Evolutionary conservation across 441 rosid genomes (phyloP).

Genomic region (Raphanus hybrid): DNA sequence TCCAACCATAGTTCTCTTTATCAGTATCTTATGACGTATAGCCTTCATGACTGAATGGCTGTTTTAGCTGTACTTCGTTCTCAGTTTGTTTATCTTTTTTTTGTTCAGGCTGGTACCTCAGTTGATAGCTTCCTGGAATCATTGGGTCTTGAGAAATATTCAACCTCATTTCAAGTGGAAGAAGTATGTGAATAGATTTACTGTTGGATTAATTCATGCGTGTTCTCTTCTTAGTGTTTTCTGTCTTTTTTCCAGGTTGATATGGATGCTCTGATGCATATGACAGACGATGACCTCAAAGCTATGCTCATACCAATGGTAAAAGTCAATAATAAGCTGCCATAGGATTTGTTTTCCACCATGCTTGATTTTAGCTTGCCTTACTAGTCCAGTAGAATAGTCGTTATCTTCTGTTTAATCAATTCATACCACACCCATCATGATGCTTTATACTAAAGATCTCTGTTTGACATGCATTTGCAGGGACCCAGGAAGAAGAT

Average conservation of each 20-base stretch:
- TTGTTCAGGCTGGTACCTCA: constrained; percentile 59
- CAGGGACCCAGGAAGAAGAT: constrained; percentile 37
- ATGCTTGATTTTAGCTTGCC: neutral
- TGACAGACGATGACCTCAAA: constrained; percentile 92
- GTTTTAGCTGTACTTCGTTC: constrained; percentile 2
- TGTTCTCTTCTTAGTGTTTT: constrained; percentile 15
- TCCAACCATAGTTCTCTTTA: neutral
- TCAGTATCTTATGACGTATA: neutral
- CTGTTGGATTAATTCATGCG: neutral
- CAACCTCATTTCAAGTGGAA: constrained; percentile 83
- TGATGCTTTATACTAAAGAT: neutral
- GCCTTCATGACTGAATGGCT: neutral
- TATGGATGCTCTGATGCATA: constrained; percentile 90
- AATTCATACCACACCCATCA: neutral
- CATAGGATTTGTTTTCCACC: neutral
- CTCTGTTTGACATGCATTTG: constrained; percentile 7
- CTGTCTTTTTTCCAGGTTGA: constrained; percentile 64
- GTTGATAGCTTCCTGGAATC: constrained; percentile 75
- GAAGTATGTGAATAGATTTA: constrained; percentile 57
- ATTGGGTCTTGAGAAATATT: constrained; percentile 79
- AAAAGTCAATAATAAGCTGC: neutral
- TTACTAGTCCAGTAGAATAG: neutral
- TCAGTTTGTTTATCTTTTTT: constrained; percentile 26
- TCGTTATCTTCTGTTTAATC: neutral
- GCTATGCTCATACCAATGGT: constrained; percentile 96